These are phyloP conservation scores for Lycium barbarum DNA, from an alignment of 257 asterid genomes.

Conservation along the genomic window DNA sequence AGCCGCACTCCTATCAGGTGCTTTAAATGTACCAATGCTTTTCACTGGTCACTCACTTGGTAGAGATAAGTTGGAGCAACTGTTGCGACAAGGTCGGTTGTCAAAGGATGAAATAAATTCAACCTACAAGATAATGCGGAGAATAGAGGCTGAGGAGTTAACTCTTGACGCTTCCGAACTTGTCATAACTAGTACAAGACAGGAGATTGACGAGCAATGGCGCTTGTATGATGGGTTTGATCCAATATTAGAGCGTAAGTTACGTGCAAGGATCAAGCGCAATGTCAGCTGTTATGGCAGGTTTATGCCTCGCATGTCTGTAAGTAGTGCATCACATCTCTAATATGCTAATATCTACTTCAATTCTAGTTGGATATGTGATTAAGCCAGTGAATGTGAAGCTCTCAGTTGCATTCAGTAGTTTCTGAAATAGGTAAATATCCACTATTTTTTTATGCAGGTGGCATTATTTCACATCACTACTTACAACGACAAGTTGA, in stretches of 20 bases:
- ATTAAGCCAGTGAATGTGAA: constrained; percentile 19
- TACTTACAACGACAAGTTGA: neutral
- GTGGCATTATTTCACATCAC: constrained; percentile 17
- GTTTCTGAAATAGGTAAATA: constrained; percentile 1
- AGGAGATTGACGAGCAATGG: constrained; percentile 99
- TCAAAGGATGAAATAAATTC: constrained; percentile 94
- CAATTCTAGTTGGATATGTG: constrained; percentile 11
- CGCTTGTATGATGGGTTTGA: constrained; percentile 98
- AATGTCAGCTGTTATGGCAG: constrained; percentile 98
- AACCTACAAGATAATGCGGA: constrained; percentile 94
- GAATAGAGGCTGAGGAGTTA: constrained; percentile 98
- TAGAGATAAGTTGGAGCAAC: constrained; percentile 98
- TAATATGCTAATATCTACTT: constrained; percentile 15
- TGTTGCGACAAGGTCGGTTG: constrained; percentile 85
- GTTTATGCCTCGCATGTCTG: constrained; percentile 95
- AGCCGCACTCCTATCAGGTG: constrained; percentile 91
- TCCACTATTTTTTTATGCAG: neutral
- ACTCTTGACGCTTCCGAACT: constrained; percentile 92
- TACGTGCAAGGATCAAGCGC: constrained; percentile 95
- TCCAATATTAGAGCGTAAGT: constrained; percentile 88
- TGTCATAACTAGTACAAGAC: constrained; percentile 95
- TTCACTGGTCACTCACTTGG: constrained; percentile 99
- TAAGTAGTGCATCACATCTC: constrained; percentile 51
- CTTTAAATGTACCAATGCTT: constrained; percentile 96
- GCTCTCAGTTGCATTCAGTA: constrained; percentile 16